A percentile compares a stretch with the other conserved stretches of the same genome.
phyloP scores from a whole-genome alignment of 768 basidiomycete species.

The Russula dissimulans region DNA sequence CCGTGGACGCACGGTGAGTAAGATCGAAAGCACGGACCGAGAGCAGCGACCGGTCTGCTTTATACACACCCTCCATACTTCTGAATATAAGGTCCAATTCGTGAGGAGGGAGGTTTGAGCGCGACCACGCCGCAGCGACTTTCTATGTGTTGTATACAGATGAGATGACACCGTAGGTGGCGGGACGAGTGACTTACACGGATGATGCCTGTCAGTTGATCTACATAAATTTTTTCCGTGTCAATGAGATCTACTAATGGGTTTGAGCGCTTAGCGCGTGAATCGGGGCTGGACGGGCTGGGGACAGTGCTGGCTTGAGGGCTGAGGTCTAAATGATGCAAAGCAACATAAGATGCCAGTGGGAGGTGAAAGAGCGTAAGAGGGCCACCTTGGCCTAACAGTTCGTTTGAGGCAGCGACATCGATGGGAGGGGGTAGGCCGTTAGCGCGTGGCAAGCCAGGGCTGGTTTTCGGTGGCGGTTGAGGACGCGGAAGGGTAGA shows the following conservation, averaged over 20 bases:
- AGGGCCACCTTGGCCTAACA: constrained; percentile 6
- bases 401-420: background rate
- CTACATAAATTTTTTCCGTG: constrained; percentile 88
- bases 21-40: constrained; percentile 38
- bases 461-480: constrained; percentile 19
- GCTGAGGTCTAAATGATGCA: constrained; percentile 8
- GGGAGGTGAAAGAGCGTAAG: background rate
- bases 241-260: constrained; percentile 89
- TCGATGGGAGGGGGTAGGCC: constrained; percentile 17
- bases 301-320: constrained; percentile 7
- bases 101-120: constrained; percentile 85
- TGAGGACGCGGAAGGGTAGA: background rate
- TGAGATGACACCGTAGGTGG: background rate
- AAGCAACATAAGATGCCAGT: background rate
- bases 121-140: constrained; percentile 97
- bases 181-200: constrained; percentile 46
- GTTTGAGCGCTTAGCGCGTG: constrained; percentile 58
- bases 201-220: constrained; percentile 81
- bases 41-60: constrained; percentile 77
- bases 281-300: constrained; percentile 27
- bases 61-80: constrained; percentile 85
- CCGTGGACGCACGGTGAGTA: constrained; percentile 5
- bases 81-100: constrained; percentile 93
- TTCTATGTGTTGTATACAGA: constrained; percentile 40
- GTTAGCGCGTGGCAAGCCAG: constrained; percentile 6